Evolutionary conservation across 306 rosid genomes (phyloP).

Genomic region (Mimosa bimucronata): DNA sequence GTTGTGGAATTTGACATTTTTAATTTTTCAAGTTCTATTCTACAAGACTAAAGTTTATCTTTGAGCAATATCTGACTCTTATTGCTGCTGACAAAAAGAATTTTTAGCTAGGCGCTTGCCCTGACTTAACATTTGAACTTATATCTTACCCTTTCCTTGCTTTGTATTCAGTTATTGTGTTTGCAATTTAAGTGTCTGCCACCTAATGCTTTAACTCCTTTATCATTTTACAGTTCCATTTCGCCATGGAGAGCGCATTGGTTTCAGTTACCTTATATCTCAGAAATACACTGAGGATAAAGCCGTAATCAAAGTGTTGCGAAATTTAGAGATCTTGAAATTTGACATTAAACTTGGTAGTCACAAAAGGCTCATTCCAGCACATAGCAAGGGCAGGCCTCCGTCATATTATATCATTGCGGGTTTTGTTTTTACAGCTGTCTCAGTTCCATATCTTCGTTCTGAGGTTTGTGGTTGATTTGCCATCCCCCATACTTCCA

Average conservation of each 20-base stretch:
- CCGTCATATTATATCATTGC: conserved; percentile 95
- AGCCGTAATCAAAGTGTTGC: conserved; percentile 68
- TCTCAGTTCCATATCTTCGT: conserved; percentile 96
- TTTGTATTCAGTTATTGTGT: conserved; percentile 5
- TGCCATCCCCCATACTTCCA: conserved; percentile 12
- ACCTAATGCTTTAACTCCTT: conserved; percentile 59
- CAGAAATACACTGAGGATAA: conserved; percentile 76
- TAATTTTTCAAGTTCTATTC: not conserved
- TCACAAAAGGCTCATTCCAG: conserved; percentile 84
- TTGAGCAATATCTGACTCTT: not conserved
- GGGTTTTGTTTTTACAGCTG: conserved; percentile 84
- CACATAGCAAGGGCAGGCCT: conserved; percentile 89
- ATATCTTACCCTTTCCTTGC: not conserved
- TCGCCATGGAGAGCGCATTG: conserved; percentile 96
- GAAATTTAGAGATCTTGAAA: conserved; percentile 57
- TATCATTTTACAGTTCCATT: conserved; percentile 82
- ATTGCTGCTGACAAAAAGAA: not conserved
- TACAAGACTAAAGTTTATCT: not conserved
- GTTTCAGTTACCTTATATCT: conserved; percentile 89
- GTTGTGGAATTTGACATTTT: not conserved
- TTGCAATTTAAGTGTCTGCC: conserved; percentile 47
- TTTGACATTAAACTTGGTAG: conserved; percentile 66
- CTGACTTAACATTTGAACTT: not conserved
- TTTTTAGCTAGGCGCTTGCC: not conserved
- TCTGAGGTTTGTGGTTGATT: conserved; percentile 79